These are phyloP conservation scores for Arthrobotrys pseudoclavata DNA, from an alignment of 2,329 filamentous ascomycete genomes.

Conservation along the genomic window DNA sequence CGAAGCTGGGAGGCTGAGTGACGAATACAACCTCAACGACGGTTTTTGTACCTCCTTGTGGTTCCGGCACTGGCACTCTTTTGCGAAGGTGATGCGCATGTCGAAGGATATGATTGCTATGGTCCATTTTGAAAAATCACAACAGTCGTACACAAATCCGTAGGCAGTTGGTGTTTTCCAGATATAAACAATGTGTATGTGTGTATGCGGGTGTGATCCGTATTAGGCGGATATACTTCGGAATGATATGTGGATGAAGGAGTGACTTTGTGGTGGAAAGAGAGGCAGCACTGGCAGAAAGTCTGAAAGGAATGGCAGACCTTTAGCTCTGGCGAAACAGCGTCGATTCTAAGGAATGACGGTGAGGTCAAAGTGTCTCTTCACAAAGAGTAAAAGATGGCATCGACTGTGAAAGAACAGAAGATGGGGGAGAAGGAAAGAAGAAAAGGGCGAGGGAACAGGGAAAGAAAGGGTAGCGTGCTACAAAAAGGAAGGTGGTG, in stretches of 20 bases:
- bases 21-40: conserved; percentile 60
- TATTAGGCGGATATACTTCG: conserved; percentile 27
- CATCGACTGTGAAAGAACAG: conserved; percentile 52
- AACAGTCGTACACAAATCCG: conserved; percentile 44
- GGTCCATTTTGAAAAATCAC: conserved; percentile 51
- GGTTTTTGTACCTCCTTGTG: conserved; percentile 56
- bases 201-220: neutral
- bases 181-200: conserved; percentile 29
- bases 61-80: conserved; percentile 28
- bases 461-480: conserved; percentile 48
- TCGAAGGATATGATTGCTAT: conserved; percentile 53
- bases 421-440: conserved; percentile 33
- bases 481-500: conserved; percentile 53
- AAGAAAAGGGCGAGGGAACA: conserved; percentile 46
- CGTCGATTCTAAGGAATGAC: conserved; percentile 58
- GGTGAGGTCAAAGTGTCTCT: conserved; percentile 54
- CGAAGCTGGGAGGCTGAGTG: conserved; percentile 36
- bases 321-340: conserved; percentile 49
- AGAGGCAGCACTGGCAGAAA: conserved; percentile 54
- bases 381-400: conserved; percentile 50
- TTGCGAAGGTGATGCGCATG: conserved; percentile 56
- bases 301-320: conserved; percentile 61
- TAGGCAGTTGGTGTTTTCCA: conserved; percentile 23
- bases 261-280: conserved; percentile 48
- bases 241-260: conserved; percentile 37